Evolutionary conservation across 495 filamentous ascomycete genomes (phyloP).

Genomic region (Aspergillus heteromorphus): DNA sequence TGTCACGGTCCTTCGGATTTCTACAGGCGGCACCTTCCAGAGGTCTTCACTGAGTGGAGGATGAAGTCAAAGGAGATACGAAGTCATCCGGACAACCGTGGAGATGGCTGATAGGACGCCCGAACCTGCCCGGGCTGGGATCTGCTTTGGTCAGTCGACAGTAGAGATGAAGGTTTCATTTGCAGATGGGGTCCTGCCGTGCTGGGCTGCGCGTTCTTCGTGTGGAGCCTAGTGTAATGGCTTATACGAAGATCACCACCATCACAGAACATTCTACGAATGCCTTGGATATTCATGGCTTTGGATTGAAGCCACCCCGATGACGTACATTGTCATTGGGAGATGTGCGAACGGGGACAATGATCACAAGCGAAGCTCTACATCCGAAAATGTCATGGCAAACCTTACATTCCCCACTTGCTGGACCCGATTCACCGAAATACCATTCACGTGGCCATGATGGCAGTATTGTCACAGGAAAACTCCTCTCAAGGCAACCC

Average conservation of each 20-base stretch:
- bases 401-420: background rate
- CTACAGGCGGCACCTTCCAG: too few relatives aligned
- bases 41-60: too few relatives aligned
- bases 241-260: background rate
- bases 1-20: too few relatives aligned
- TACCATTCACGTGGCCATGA: background rate
- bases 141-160: too few relatives aligned
- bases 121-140: too few relatives aligned
- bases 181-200: too few relatives aligned
- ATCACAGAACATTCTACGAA: background rate
- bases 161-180: too few relatives aligned
- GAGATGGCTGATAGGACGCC: too few relatives aligned
- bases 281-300: background rate
- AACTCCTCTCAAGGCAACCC: conserved; percentile 3
- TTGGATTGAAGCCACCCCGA: background rate
- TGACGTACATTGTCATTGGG: background rate
- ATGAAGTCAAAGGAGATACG: too few relatives aligned
- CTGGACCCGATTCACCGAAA: background rate
- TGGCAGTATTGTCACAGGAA: background rate
- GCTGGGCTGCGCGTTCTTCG: background rate
- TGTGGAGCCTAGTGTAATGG: background rate
- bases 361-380: background rate
- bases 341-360: background rate
- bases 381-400: background rate
- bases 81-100: too few relatives aligned